A percentile compares a stretch with the other conserved stretches of the same genome.
Evolutionary conservation across 1,284 basidiomycete species (phyloP).

Genomic region (Omphalotus olearius): DNA sequence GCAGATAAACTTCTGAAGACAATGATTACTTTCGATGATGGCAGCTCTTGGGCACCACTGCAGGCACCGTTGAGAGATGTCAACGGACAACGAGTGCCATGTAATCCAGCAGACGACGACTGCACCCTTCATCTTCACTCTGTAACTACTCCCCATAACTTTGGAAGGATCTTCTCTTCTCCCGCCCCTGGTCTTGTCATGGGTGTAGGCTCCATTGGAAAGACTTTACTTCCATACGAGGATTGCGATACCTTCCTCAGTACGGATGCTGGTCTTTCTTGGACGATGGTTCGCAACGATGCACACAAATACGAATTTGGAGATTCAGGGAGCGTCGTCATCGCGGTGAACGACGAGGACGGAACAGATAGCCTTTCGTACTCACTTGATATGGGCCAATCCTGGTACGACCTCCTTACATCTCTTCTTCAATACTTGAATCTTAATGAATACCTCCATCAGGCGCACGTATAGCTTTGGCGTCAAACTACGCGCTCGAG

Average conservation of each 20-base stretch:
- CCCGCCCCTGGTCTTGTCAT: constrained; percentile 93
- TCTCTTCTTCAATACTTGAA: constrained; percentile 1
- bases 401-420: constrained; percentile 57
- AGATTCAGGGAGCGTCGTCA: constrained; percentile 81
- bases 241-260: constrained; percentile 94
- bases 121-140: constrained; percentile 93
- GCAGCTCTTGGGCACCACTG: constrained; percentile 76
- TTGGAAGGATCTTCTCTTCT: constrained; percentile 90
- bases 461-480: constrained; percentile 76
- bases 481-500: constrained; percentile 68
- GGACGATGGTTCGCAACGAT: constrained; percentile 74
- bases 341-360: constrained; percentile 87
- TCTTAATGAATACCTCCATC: not conserved
- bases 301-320: constrained; percentile 97
- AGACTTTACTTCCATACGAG: constrained; percentile 70
- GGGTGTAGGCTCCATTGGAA: constrained; percentile 89
- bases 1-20: constrained; percentile 69
- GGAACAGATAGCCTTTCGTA: constrained; percentile 73
- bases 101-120: constrained; percentile 54
- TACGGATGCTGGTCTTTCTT: constrained; percentile 84
- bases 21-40: constrained; percentile 90
- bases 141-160: constrained; percentile 88
- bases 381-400: constrained; percentile 81
- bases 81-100: constrained; percentile 59
- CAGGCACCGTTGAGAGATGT: constrained; percentile 59